Conservation (phyloP, 1,284 basidiomycete genomes). For the Leccinum pallidistipes region DNA sequence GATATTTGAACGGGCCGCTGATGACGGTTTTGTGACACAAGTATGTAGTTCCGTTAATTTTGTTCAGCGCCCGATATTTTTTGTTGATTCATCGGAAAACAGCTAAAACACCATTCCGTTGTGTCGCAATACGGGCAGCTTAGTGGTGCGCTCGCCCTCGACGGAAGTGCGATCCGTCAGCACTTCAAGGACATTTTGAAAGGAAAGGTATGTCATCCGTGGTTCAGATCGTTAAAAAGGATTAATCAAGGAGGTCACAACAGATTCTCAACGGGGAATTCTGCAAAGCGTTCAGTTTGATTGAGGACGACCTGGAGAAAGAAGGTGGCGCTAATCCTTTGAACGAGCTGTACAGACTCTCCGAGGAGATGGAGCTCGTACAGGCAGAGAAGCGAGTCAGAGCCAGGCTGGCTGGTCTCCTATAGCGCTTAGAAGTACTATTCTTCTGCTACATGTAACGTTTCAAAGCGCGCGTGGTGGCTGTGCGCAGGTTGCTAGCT, state of each 20-base stretch:
- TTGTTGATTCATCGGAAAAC: conserved; percentile 5
- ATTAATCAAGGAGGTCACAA: background rate
- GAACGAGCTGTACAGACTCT: conserved; percentile 51
- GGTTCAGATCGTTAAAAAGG: background rate
- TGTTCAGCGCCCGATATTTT: background rate
- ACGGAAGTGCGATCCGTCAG: conserved; percentile 46
- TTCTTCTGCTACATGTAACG: background rate
- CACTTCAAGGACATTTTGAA: conserved; percentile 62
- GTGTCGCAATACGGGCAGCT: conserved; percentile 66
- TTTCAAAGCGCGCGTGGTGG: conserved; percentile 18
- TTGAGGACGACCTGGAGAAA: conserved; percentile 60
- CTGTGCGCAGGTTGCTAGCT: conserved; percentile 23
- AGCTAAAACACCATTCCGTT: conserved; percentile 62
- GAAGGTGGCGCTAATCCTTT: conserved; percentile 57
- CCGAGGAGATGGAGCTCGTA: conserved; percentile 52
- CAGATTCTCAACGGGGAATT: conserved; percentile 64
- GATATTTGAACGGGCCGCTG: conserved; percentile 66
- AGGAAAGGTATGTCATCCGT: conserved; percentile 44
- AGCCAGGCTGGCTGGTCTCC: conserved; percentile 44
- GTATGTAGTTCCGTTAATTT: conserved; percentile 26
- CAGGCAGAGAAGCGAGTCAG: conserved; percentile 62
- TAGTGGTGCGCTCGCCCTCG: conserved; percentile 55
- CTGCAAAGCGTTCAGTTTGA: conserved; percentile 53
- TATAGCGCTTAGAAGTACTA: conserved; percentile 14
- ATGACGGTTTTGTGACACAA: conserved; percentile 63